These are phyloP conservation scores for Corniculantispora saksenae DNA, from an alignment of 2,329 filamentous ascomycete species.

Conservation along the genomic window DNA sequence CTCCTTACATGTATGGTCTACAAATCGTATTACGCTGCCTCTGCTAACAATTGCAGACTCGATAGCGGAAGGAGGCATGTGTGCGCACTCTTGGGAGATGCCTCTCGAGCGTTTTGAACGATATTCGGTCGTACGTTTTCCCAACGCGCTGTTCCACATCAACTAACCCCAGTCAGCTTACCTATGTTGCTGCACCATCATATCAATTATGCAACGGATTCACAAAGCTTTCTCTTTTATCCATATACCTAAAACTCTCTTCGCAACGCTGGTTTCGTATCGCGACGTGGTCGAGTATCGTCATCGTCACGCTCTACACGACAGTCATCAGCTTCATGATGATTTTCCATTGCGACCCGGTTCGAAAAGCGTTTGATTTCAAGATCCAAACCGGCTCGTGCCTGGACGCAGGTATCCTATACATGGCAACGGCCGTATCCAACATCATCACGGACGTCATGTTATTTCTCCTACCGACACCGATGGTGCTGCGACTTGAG, in stretches of 20 bases:
- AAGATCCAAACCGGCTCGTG: slow-evolving; percentile 33
- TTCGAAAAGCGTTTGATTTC: slow-evolving; percentile 27
- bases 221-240: slow-evolving; percentile 38
- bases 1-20: slow-evolving; percentile 21
- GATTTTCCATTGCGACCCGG: slow-evolving; percentile 28
- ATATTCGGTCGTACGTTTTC: slow-evolving; percentile 25
- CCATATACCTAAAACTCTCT: slow-evolving; percentile 39
- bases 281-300: slow-evolving; percentile 31
- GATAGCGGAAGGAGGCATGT: slow-evolving; percentile 23
- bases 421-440: slow-evolving; percentile 47
- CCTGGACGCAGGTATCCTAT: slow-evolving; percentile 46
- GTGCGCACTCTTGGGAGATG: slow-evolving; percentile 28
- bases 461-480: slow-evolving; percentile 47
- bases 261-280: slow-evolving; percentile 34
- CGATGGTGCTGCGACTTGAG: slow-evolving; percentile 43
- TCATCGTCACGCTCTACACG: slow-evolving; percentile 33
- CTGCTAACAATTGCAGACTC: slow-evolving; percentile 16
- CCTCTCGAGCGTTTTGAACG: slow-evolving; percentile 23
- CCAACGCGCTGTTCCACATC: too few species aligned
- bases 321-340: slow-evolving; percentile 28
- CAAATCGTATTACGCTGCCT: too few species aligned
- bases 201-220: slow-evolving; percentile 38
- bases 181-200: slow-evolving; percentile 30
- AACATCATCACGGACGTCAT: slow-evolving; percentile 31
- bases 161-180: slow-evolving; percentile 7